These are phyloP conservation scores for Arachis hypogaea DNA, from an alignment of 306 rosid species.

Conservation along the genomic window DNA sequence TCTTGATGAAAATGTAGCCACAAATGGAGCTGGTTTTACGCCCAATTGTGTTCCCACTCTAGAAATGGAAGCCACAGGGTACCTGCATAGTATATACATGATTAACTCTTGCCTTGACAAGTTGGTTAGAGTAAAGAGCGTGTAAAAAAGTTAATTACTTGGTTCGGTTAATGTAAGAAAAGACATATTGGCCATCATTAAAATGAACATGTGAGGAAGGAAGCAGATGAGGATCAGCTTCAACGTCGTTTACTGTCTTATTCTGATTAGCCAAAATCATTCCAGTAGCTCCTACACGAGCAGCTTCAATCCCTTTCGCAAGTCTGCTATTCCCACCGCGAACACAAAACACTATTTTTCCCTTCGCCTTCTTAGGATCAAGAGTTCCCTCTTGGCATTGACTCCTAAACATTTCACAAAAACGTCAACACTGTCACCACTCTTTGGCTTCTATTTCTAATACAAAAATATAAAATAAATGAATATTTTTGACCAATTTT, in stretches of 20 bases:
- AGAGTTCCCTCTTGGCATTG: constrained; percentile 47
- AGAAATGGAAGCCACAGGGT: constrained; percentile 56
- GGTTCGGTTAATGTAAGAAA: constrained; percentile 49
- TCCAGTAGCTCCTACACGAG: constrained; percentile 61
- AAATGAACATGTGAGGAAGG: constrained; percentile 56
- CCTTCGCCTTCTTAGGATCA: constrained; percentile 59
- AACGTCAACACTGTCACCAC: too few species aligned
- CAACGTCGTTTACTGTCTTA: neutral
- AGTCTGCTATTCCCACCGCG: constrained; percentile 39
- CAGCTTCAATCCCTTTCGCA: constrained; percentile 44
- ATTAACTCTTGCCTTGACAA: neutral
- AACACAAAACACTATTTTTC: constrained; percentile 65
- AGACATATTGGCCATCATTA: constrained; percentile 44
- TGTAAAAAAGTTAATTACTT: constrained; percentile 54
- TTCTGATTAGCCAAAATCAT: constrained; percentile 59
- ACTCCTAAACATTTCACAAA: constrained; percentile 31
- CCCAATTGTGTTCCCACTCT: constrained; percentile 44
- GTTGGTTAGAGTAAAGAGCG: neutral
- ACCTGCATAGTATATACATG: constrained; percentile 37
- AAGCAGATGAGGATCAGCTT: constrained; percentile 54
- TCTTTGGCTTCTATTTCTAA: too few species aligned
- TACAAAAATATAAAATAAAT: too few species aligned
- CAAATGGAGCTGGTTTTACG: constrained; percentile 51
- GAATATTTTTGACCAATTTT: too few species aligned
- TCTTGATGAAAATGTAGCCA: constrained; percentile 76